phyloP scores from a whole-genome alignment of 306 rosid species.

The Nissolia schottii region DNA sequence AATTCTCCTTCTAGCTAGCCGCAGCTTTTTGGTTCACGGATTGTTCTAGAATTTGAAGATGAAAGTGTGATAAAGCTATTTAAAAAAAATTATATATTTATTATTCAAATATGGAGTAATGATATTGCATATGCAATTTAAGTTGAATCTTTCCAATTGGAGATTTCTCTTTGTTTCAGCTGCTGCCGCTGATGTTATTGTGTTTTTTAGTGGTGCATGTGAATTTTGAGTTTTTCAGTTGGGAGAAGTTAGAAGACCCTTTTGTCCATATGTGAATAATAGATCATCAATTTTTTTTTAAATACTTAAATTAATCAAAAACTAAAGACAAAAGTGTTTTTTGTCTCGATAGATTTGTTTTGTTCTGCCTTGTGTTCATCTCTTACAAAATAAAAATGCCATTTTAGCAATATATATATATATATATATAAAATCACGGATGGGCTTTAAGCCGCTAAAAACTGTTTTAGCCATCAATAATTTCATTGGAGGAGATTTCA shows the following conservation, averaged over 20 bases:
- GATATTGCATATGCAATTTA: constrained; percentile 16
- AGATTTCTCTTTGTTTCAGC: constrained; percentile 8
- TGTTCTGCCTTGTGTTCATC: constrained; percentile 23
- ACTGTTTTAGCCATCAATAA: constrained; percentile 7
- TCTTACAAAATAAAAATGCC: constrained; percentile 10
- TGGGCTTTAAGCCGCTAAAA: constrained; percentile 36
- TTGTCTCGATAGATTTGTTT: constrained; percentile 34
- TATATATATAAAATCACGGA: no score
- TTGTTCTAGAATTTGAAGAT: constrained; percentile 44
- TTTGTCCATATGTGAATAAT: constrained; percentile 16
- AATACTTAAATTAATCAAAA: constrained; percentile 10
- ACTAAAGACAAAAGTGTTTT: constrained; percentile 32
- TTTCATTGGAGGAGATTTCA: constrained; percentile 27
- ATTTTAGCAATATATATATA: constrained; percentile 22
- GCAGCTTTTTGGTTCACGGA: constrained; percentile 54
- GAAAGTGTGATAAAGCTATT: background rate
- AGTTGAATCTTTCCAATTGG: constrained; percentile 17
- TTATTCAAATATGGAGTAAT: background rate
- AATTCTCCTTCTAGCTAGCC: constrained; percentile 9
- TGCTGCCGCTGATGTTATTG: constrained; percentile 22
- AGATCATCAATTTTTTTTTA: constrained; percentile 11
- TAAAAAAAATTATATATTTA: background rate
- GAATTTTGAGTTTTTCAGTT: constrained; percentile 47
- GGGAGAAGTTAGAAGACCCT: background rate
- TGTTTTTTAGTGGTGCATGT: constrained; percentile 46